Percentiles rank a stretch among this genome's conserved stretches.
Evolutionary conservation across 345 rosid species (phyloP).

Genomic region (Fremontodendron californicum): DNA sequence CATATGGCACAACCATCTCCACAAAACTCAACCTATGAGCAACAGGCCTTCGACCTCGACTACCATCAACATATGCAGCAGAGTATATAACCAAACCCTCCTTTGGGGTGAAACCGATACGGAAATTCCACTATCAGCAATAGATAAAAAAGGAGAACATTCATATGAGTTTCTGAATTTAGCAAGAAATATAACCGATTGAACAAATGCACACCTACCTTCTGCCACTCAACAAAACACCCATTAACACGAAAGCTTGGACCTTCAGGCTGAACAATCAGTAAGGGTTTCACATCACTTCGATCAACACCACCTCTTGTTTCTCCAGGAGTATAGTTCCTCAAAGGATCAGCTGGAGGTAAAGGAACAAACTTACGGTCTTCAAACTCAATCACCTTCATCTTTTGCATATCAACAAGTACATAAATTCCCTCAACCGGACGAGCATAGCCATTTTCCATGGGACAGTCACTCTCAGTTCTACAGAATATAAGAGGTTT

Average conservation of each 20-base stretch:
- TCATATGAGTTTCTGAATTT: background rate
- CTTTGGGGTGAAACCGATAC: constrained; percentile 71
- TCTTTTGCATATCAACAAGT: constrained; percentile 73
- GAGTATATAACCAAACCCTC: constrained; percentile 73
- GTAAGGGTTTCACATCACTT: constrained; percentile 68
- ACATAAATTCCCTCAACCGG: constrained; percentile 71
- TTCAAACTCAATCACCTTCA: constrained; percentile 70
- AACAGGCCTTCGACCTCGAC: constrained; percentile 65
- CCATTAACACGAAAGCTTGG: constrained; percentile 72
- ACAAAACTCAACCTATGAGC: constrained; percentile 76
- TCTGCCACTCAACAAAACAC: constrained; percentile 64
- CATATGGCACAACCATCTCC: constrained; percentile 84
- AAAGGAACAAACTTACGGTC: constrained; percentile 61
- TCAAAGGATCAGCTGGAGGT: constrained; percentile 72
- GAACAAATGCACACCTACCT: constrained; percentile 34
- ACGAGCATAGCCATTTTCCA: constrained; percentile 79
- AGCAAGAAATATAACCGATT: background rate
- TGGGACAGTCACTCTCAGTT: constrained; percentile 69
- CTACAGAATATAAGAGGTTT: constrained; percentile 67
- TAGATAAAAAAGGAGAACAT: background rate
- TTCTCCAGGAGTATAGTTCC: constrained; percentile 68
- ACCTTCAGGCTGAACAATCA: constrained; percentile 68
- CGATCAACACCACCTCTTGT: constrained; percentile 73
- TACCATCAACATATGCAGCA: constrained; percentile 70
- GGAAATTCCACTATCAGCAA: constrained; percentile 62